phyloP scores from a whole-genome alignment of 768 basidiomycete genomes.

The Lentinula aciculospora region DNA sequence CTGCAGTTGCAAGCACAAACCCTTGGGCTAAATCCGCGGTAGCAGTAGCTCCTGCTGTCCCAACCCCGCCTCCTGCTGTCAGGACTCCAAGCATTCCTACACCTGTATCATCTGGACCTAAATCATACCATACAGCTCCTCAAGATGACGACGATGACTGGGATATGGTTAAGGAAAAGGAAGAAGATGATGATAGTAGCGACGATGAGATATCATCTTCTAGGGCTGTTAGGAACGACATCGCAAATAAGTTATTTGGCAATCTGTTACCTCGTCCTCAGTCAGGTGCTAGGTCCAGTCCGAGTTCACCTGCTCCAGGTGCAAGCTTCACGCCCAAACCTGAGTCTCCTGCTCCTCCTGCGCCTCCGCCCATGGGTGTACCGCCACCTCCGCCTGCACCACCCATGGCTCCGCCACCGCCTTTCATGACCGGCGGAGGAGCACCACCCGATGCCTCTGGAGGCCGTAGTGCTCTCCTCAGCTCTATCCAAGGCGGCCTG shows the following conservation, averaged over 20 bases:
- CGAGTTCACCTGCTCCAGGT: slow-evolving; percentile 12
- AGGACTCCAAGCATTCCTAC: slow-evolving; percentile 36
- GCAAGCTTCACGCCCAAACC: slow-evolving; percentile 29
- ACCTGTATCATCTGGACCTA: slow-evolving; percentile 33
- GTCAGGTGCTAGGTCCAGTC: slow-evolving; percentile 35
- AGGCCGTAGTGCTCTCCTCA: slow-evolving; percentile 62
- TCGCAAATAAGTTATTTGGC: slow-evolving; percentile 80
- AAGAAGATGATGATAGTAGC: slow-evolving; percentile 61
- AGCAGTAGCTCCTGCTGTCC: slow-evolving; percentile 27
- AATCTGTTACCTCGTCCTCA: slow-evolving; percentile 58
- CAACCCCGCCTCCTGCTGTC: slow-evolving; percentile 28
- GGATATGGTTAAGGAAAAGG: slow-evolving; percentile 76
- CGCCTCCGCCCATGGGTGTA: slow-evolving; percentile 31
- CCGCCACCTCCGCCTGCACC: slow-evolving; percentile 35
- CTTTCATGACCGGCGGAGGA: slow-evolving; percentile 22
- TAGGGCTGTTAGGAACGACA: slow-evolving; percentile 56
- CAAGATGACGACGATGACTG: slow-evolving; percentile 65
- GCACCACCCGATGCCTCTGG: slow-evolving; percentile 30
- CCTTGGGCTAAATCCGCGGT: slow-evolving; percentile 51
- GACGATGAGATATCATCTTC: slow-evolving; percentile 76
- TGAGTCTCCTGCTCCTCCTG: slow-evolving; percentile 41
- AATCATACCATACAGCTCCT: slow-evolving; percentile 57
- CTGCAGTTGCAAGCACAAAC: slow-evolving; percentile 49
- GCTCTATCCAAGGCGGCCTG: slow-evolving; percentile 73
- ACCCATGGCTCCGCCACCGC: slow-evolving; percentile 26